These are phyloP conservation scores for Gentiana dahurica DNA, from an alignment of 257 asterid species.

Conservation along the genomic window DNA sequence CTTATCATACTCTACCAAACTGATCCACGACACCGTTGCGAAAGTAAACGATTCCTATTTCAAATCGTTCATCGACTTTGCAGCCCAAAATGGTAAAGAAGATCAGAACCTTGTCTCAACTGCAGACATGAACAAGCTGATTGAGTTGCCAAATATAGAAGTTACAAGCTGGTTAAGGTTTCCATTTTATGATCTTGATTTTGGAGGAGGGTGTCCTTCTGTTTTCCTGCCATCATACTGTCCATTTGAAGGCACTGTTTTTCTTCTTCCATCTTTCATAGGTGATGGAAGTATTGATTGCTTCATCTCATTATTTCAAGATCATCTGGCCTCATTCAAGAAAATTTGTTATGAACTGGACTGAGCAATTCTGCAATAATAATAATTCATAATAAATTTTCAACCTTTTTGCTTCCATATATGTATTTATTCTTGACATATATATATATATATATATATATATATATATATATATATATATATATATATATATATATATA, in stretches of 20 bases:
- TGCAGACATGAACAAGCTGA: slow-evolving; percentile 42
- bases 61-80: slow-evolving; percentile 70
- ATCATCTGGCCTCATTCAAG: slow-evolving; percentile 42
- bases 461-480: no score
- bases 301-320: slow-evolving; percentile 48
- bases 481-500: no score
- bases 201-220: slow-evolving; percentile 66
- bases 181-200: slow-evolving; percentile 70
- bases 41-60: slow-evolving; percentile 52
- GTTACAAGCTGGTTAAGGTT: slow-evolving; percentile 85
- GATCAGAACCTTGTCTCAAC: slow-evolving; percentile 41
- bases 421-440: no score
- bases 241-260: slow-evolving; percentile 62
- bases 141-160: slow-evolving; percentile 69
- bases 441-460: no score
- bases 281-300: slow-evolving; percentile 75
- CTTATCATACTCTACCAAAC: slow-evolving; percentile 40
- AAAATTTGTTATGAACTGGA: slow-evolving; percentile 54
- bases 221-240: slow-evolving; percentile 67
- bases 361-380: not conserved
- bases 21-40: slow-evolving; percentile 50
- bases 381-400: no score
- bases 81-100: slow-evolving; percentile 34
- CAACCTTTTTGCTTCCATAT: no score
- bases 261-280: slow-evolving; percentile 53